phyloP scores from a whole-genome alignment of 2,329 filamentous ascomycete genomes.

The Sclerotinia glacialis region DNA sequence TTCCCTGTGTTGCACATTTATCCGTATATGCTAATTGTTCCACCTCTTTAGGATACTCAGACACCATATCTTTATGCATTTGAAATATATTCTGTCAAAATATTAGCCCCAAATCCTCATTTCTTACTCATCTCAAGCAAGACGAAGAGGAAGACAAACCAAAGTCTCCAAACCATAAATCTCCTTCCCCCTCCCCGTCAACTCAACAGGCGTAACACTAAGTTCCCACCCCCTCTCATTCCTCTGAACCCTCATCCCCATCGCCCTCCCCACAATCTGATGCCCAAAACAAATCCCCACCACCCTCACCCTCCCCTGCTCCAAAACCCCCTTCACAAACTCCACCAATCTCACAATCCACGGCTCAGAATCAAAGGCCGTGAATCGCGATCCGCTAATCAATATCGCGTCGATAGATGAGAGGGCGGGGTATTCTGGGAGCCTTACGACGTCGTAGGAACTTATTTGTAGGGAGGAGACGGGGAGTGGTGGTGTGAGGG shows the following conservation, averaged over 20 bases:
- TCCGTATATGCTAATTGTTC: constrained; percentile 63
- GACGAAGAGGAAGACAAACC: constrained; percentile 40
- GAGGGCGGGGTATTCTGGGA: constrained; percentile 67
- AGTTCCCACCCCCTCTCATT: constrained; percentile 76
- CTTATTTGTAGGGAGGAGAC: constrained; percentile 39
- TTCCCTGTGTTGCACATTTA: constrained; percentile 72
- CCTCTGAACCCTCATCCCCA: constrained; percentile 64
- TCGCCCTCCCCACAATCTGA: constrained; percentile 74
- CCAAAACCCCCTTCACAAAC: constrained; percentile 59
- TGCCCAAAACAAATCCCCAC: constrained; percentile 86
- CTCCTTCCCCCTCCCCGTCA: constrained; percentile 68
- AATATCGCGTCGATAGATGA: constrained; percentile 78
- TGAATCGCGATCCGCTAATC: constrained; percentile 72
- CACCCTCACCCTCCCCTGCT: constrained; percentile 62
- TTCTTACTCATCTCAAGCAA: background rate
- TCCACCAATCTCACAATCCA: constrained; percentile 77
- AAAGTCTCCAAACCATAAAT: constrained; percentile 65
- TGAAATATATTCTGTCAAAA: constrained; percentile 66
- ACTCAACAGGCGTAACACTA: constrained; percentile 65
- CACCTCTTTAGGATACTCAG: constrained; percentile 58
- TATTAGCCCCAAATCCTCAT: background rate
- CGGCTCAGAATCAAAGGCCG: constrained; percentile 68
- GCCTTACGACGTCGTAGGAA: constrained; percentile 69
- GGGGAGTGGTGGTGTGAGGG: constrained; percentile 46
- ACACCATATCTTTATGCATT: constrained; percentile 81